A percentile compares a stretch with the other conserved stretches of the same genome.
phyloP scores from a whole-genome alignment of 2,329 filamentous ascomycete genomes.

The Sclerotinia sclerotiorum region DNA sequence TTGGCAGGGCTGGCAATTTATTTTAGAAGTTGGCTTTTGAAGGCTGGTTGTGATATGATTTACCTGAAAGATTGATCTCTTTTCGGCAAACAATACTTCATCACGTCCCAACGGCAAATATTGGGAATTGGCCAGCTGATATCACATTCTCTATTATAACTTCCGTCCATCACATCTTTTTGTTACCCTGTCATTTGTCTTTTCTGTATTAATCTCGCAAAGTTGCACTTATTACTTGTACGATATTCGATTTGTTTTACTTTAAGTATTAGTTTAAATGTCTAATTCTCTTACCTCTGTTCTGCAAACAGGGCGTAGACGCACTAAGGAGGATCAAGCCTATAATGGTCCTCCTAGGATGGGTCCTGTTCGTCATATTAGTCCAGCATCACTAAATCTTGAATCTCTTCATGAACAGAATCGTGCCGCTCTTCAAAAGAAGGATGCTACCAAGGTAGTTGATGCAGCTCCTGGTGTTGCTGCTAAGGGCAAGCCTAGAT shows the following conservation, averaged over 20 bases:
- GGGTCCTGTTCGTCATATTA: constrained; percentile 46
- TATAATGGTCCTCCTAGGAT: constrained; percentile 40
- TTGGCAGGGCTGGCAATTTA: not conserved
- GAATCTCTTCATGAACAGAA: constrained; percentile 64
- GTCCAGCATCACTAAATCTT: constrained; percentile 62
- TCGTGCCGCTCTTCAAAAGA: constrained; percentile 51
- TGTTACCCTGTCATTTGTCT: not conserved
- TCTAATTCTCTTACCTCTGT: constrained; percentile 31
- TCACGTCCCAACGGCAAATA: not conserved
- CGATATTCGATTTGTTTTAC: constrained; percentile 11
- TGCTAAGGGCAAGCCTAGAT: constrained; percentile 69
- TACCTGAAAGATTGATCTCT: not conserved
- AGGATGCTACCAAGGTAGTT: constrained; percentile 47
- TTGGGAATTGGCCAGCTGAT: not conserved
- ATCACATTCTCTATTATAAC: not conserved
- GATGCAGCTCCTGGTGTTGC: constrained; percentile 49
- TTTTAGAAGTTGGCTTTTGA: not conserved
- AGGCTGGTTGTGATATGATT: not conserved
- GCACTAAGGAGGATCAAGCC: constrained; percentile 34
- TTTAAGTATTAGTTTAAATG: constrained; percentile 23
- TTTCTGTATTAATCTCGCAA: constrained; percentile 23
- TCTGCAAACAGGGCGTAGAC: constrained; percentile 38
- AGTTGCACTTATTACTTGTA: constrained; percentile 29
- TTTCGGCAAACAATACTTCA: constrained; percentile 4
- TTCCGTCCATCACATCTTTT: not conserved